Evolutionary conservation across 106 monocot genomes (phyloP).

Genomic region (Allium sativum): DNA sequence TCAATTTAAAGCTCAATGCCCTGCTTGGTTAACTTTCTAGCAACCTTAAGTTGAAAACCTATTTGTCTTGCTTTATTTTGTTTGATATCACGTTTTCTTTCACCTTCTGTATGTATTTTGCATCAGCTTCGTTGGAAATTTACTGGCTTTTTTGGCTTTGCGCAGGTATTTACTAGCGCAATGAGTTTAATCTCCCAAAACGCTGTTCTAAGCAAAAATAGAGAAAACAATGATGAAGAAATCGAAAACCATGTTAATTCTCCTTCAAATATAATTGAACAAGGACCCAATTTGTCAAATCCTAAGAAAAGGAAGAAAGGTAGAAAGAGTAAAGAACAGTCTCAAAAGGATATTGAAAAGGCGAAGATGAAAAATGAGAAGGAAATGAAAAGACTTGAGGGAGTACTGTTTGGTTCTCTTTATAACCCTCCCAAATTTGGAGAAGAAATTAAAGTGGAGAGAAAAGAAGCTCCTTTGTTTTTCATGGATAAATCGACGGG

Average conservation of each 20-base stretch:
- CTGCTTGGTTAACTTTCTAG: no score
- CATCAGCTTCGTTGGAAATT: no score
- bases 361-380: slow-evolving; percentile 18
- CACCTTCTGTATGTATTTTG: no score
- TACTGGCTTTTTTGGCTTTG: no score
- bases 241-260: neutral
- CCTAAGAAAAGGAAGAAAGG: slow-evolving; percentile 22
- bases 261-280: neutral
- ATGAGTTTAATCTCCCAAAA: slow-evolving; percentile 45
- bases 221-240: slow-evolving; percentile 12
- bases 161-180: neutral
- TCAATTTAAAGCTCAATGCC: no score
- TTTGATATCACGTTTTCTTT: no score
- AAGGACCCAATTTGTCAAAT: slow-evolving; percentile 1
- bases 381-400: slow-evolving; percentile 63
- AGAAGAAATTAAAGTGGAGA: slow-evolving; percentile 23
- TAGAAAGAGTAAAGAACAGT: slow-evolving; percentile 4
- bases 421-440: slow-evolving; percentile 50
- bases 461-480: slow-evolving; percentile 13
- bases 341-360: neutral
- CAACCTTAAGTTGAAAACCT: no score
- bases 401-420: slow-evolving; percentile 48
- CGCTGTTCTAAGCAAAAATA: neutral
- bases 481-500: slow-evolving; percentile 38
- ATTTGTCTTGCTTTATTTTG: no score